These are phyloP conservation scores for Lepiota brunneoincarnata DNA, from an alignment of 768 basidiomycete genomes.

Conservation along the genomic window DNA sequence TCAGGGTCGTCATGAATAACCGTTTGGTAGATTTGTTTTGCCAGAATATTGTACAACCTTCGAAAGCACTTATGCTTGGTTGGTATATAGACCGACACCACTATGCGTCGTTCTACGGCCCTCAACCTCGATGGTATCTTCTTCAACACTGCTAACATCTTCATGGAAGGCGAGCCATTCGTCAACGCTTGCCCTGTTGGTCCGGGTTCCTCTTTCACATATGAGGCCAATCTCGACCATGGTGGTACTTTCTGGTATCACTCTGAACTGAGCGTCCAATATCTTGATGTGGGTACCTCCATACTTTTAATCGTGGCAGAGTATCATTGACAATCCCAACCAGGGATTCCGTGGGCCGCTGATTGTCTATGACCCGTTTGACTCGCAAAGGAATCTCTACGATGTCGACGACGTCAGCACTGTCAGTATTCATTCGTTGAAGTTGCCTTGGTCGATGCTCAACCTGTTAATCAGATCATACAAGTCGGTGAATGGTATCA, in stretches of 20 bases:
- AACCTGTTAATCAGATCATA: conserved; percentile 14
- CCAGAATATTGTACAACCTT: conserved; percentile 35
- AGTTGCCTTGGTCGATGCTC: too few species aligned
- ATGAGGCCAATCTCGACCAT: conserved; percentile 30
- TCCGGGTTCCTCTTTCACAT: conserved; percentile 37
- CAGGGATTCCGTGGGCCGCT: conserved; percentile 42
- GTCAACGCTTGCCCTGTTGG: conserved; percentile 49
- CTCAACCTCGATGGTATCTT: conserved; percentile 44
- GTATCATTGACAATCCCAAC: too few species aligned
- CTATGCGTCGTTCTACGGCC: conserved; percentile 37
- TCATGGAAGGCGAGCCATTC: conserved; percentile 16
- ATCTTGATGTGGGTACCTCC: conserved; percentile 2
- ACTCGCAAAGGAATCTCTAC: conserved; percentile 20
- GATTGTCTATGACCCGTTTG: conserved; percentile 32
- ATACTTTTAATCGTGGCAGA: too few species aligned
- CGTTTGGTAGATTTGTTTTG: conserved; percentile 27
- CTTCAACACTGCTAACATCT: conserved; percentile 16
- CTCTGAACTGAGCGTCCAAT: conserved; percentile 14
- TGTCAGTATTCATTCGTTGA: conserved; percentile 9
- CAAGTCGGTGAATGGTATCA: conserved; percentile 43
- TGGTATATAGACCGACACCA: conserved; percentile 42
- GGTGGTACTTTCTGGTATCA: conserved; percentile 25
- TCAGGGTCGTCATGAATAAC: not conserved
- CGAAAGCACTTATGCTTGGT: conserved; percentile 19
- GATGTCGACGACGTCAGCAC: conserved; percentile 15